phyloP scores from a whole-genome alignment of 75 land plant species.

The Picea glauca region DNA sequence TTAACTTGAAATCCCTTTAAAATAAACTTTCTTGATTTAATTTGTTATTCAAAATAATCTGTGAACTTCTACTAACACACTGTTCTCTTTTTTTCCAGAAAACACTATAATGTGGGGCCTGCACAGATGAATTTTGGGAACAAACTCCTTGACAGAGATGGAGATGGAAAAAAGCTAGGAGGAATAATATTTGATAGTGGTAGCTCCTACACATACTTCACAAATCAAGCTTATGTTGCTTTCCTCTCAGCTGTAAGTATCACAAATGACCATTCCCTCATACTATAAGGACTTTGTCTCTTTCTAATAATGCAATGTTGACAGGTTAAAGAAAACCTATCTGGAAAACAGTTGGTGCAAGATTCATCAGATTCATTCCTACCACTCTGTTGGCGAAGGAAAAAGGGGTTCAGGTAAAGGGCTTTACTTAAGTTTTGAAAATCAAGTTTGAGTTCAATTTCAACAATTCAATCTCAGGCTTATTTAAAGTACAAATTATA shows the following conservation, averaged over 20 bases:
- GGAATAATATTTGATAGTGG: constrained; percentile 79
- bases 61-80: background rate
- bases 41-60: background rate
- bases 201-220: constrained; percentile 81
- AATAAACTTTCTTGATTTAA: background rate
- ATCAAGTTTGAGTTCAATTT: background rate
- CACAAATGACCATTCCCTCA: background rate
- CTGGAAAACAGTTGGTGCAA: constrained; percentile 33
- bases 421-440: background rate
- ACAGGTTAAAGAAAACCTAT: constrained; percentile 49
- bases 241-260: constrained; percentile 50
- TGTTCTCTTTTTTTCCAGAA: constrained; percentile 27
- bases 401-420: constrained; percentile 31
- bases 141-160: constrained; percentile 4
- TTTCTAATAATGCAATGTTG: background rate
- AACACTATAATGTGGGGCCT: constrained; percentile 52
- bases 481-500: background rate
- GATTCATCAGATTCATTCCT: constrained; percentile 49
- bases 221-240: constrained; percentile 37
- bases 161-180: constrained; percentile 20
- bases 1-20: no score
- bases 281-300: background rate
- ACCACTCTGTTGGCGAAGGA: constrained; percentile 75
- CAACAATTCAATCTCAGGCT: background rate
- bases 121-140: constrained; percentile 42